Conservation (phyloP, 1,284 basidiomycete genomes). For the Microbotryomycetes sp. region DNA sequence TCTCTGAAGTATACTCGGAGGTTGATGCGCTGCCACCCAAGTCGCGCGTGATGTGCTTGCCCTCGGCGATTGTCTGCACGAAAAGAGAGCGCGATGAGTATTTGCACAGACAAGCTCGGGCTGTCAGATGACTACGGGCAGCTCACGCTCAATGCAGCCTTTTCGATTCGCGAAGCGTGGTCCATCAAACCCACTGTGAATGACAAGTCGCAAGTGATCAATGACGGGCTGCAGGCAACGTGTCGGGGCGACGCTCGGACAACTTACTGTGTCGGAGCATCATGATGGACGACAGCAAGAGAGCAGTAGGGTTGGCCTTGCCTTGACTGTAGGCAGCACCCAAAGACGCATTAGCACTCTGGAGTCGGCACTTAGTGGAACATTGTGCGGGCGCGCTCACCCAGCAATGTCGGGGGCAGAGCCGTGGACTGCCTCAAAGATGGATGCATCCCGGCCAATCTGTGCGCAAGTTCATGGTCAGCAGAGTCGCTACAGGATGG, state of each 20-base stretch:
- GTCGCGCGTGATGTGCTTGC: constrained; percentile 85
- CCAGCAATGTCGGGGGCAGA: constrained; percentile 64
- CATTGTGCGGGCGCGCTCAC: background rate
- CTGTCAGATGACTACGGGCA: constrained; percentile 38
- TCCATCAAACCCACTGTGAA: constrained; percentile 64
- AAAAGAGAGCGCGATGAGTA: background rate
- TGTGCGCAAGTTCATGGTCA: background rate
- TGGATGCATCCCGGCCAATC: constrained; percentile 75
- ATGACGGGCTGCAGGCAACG: too few relatives aligned
- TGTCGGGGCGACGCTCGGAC: too few relatives aligned
- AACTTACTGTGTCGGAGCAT: constrained; percentile 68
- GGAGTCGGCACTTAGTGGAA: background rate
- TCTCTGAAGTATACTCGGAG: constrained; percentile 76
- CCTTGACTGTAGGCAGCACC: constrained; percentile 46
- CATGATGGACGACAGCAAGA: constrained; percentile 91
- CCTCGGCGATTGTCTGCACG: constrained; percentile 82
- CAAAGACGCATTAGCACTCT: background rate
- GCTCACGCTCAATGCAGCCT: constrained; percentile 72
- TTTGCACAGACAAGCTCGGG: constrained; percentile 35
- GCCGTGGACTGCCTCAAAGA: constrained; percentile 99
- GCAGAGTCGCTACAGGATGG: background rate
- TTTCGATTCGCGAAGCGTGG: constrained; percentile 84
- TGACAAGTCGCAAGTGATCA: too few relatives aligned
- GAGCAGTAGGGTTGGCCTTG: constrained; percentile 94
- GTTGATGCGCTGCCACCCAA: constrained; percentile 85